phyloP scores from a whole-genome alignment of 2,329 filamentous ascomycete genomes.

The Rutstroemia sydowiana region DNA sequence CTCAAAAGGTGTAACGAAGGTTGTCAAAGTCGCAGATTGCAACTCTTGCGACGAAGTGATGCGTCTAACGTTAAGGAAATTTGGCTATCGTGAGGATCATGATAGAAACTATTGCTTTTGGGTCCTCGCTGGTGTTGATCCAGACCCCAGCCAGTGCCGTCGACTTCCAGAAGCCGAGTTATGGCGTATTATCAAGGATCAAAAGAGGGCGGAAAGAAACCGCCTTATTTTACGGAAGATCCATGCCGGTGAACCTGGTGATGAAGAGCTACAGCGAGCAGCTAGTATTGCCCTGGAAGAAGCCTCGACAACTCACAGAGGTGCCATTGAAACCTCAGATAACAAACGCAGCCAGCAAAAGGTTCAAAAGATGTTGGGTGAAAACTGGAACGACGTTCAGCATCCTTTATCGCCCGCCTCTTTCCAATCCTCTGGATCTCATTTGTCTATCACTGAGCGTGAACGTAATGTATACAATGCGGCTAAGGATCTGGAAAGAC shows the following conservation, averaged over 20 bases:
- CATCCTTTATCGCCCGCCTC: constrained; percentile 81
- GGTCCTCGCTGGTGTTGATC: constrained; percentile 77
- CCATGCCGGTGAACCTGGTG: constrained; percentile 83
- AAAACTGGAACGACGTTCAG: constrained; percentile 77
- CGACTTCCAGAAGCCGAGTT: constrained; percentile 81
- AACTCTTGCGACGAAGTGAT: constrained; percentile 90
- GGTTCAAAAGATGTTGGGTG: constrained; percentile 81
- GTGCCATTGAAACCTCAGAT: constrained; percentile 50
- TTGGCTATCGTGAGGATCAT: constrained; percentile 80
- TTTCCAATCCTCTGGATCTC: constrained; percentile 38
- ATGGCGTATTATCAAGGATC: constrained; percentile 83
- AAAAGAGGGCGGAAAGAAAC: constrained; percentile 77
- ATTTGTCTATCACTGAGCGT: constrained; percentile 44
- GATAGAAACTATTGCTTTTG: constrained; percentile 97
- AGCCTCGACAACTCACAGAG: constrained; percentile 63
- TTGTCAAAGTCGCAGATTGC: constrained; percentile 88
- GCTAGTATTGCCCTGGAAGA: constrained; percentile 87
- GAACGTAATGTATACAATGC: constrained; percentile 59
- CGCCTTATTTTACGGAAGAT: constrained; percentile 87
- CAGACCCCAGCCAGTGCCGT: constrained; percentile 73
- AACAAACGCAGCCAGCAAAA: constrained; percentile 80
- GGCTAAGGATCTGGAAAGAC: constrained; percentile 50
- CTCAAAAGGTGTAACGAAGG: constrained; percentile 83
- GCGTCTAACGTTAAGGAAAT: constrained; percentile 79
- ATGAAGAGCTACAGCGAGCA: constrained; percentile 77